Conservation (phyloP, 2,329 filamentous ascomycete genomes). For the Didymella exigua region DNA sequence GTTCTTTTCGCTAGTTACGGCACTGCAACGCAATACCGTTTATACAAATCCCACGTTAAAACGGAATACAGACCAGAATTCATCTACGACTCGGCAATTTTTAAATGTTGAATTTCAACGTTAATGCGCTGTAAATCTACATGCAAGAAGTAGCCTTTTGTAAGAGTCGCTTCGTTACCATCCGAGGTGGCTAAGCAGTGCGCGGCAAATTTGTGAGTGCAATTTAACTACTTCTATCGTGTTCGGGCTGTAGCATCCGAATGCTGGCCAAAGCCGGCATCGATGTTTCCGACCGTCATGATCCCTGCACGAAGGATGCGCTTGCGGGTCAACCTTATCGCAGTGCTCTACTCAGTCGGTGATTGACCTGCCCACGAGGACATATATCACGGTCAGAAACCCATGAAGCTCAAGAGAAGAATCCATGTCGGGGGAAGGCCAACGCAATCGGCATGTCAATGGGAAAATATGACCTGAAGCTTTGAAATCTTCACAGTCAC, state of each 20-base stretch:
- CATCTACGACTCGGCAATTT: too few species aligned
- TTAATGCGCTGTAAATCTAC: too few species aligned
- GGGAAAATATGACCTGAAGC: too few species aligned
- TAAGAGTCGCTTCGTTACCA: too few species aligned
- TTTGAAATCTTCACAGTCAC: too few species aligned
- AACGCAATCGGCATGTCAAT: too few species aligned
- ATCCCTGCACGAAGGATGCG: conserved; percentile 7
- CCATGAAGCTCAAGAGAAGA: background rate
- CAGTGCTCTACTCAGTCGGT: background rate
- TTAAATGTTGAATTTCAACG: too few species aligned
- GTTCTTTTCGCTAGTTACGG: too few species aligned
- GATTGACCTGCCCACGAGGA: background rate
- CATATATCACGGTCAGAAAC: conserved; percentile 2
- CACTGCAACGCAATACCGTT: too few species aligned
- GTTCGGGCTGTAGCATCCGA: background rate
- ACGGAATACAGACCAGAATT: too few species aligned
- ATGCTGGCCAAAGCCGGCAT: conserved; percentile 3
- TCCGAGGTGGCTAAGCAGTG: conserved; percentile 3
- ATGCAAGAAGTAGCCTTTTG: too few species aligned
- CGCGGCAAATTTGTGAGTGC: background rate
- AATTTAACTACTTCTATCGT: background rate
- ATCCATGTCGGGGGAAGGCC: background rate
- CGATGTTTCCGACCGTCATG: conserved; percentile 6
- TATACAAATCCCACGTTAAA: too few species aligned
- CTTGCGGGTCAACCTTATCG: conserved; percentile 1